Percentiles rank a stretch among this genome's conserved stretches.
phyloP scores from a whole-genome alignment of 305 asterid genomes.

The Fraxinus nigra region DNA sequence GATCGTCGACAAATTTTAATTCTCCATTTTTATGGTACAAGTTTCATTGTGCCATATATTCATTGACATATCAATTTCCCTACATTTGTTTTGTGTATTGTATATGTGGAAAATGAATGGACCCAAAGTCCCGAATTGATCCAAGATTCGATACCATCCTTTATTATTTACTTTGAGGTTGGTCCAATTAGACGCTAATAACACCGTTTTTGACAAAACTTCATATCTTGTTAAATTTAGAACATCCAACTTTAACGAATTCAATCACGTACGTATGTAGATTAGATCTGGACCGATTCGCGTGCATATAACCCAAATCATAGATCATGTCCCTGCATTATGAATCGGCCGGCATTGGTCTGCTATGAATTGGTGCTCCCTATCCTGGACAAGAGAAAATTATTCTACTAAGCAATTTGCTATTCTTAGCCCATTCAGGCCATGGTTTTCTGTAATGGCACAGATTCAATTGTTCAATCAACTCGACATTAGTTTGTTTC shows the following conservation, averaged over 20 bases:
- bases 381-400: neutral
- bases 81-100: too few relatives aligned
- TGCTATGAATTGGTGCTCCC: neutral
- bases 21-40: too few relatives aligned
- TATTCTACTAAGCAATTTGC: neutral
- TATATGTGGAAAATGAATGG: neutral
- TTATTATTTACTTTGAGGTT: neutral
- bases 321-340: neutral
- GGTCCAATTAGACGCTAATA: neutral
- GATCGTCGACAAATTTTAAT: neutral
- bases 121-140: neutral
- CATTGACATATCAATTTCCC: neutral
- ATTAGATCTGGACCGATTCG: neutral
- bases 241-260: neutral
- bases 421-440: neutral
- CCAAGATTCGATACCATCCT: neutral
- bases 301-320: neutral
- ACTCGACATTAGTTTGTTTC: neutral
- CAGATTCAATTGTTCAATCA: neutral
- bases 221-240: neutral
- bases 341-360: neutral
- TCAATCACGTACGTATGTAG: neutral
- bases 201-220: neutral
- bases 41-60: too few relatives aligned
- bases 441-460: neutral